phyloP scores from a whole-genome alignment of 1,284 basidiomycete species.

The Neonothopanus nambi region DNA sequence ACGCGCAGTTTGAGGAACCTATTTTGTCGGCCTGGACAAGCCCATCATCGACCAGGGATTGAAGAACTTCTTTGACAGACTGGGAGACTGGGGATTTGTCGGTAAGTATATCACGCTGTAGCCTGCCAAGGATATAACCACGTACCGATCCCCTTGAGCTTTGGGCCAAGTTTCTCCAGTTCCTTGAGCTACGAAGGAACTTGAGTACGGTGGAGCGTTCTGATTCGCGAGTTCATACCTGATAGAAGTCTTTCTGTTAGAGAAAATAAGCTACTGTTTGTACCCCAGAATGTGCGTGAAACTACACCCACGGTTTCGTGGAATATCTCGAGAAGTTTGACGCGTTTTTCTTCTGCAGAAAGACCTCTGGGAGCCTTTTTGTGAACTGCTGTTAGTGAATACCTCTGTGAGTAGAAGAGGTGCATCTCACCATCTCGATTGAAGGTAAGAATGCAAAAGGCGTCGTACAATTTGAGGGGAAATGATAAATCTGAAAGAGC shows the following conservation, averaged over 20 bases:
- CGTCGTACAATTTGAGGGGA: too few relatives aligned
- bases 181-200: constrained; percentile 70
- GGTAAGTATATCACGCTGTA: background rate
- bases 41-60: constrained; percentile 81
- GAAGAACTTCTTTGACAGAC: constrained; percentile 85
- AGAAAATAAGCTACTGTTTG: background rate
- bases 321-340: constrained; percentile 83
- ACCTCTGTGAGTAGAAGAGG: too few relatives aligned
- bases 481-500: too few relatives aligned
- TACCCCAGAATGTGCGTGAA: background rate
- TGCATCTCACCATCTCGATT: too few relatives aligned
- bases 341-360: constrained; percentile 79
- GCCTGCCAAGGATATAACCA: too few relatives aligned
- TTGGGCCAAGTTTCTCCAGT: constrained; percentile 81
- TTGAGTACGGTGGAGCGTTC: background rate
- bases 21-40: constrained; percentile 87
- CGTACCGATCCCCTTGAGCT: constrained; percentile 85
- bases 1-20: constrained; percentile 86
- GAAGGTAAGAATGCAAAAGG: too few relatives aligned
- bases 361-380: constrained; percentile 72
- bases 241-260: constrained; percentile 81
- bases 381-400: too few relatives aligned
- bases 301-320: constrained; percentile 71
- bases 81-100: constrained; percentile 62
- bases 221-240: constrained; percentile 40